Evolutionary conservation across 257 asterid species (phyloP).

Genomic region (Capsicum rhomboideum): DNA sequence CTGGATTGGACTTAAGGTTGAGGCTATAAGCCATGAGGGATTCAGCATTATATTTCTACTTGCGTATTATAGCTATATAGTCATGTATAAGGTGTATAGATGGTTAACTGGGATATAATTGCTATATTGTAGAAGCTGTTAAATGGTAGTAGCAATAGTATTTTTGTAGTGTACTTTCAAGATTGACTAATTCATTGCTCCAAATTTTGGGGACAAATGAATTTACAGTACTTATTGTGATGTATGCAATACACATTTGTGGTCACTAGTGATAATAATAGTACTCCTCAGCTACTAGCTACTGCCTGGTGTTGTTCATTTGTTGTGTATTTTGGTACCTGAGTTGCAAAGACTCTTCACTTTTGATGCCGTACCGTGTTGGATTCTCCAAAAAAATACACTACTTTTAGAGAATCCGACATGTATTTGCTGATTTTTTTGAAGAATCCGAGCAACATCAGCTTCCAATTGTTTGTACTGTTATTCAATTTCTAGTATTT

Average conservation of each 20-base stretch:
- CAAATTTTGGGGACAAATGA: neutral
- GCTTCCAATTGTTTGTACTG: neutral
- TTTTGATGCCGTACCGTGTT: no score
- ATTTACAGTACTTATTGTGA: neutral
- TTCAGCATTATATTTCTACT: neutral
- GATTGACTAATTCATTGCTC: neutral
- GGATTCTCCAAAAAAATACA: no score
- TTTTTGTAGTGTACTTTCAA: neutral
- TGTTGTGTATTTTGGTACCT: neutral
- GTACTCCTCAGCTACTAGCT: neutral
- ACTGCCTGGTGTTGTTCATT: neutral
- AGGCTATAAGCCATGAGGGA: conserved; percentile 40
- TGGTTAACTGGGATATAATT: neutral
- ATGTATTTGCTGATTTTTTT: no score
- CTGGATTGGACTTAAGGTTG: conserved; percentile 45
- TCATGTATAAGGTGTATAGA: neutral
- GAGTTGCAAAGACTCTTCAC: no score
- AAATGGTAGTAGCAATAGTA: neutral
- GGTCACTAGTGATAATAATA: neutral
- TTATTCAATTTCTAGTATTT: no score
- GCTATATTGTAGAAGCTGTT: neutral
- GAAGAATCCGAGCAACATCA: no score
- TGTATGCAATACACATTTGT: neutral
- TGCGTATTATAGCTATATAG: no score
- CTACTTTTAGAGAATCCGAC: no score